Evolutionary conservation across 257 asterid species (phyloP).

Genomic region (Scutellaria baicalensis): DNA sequence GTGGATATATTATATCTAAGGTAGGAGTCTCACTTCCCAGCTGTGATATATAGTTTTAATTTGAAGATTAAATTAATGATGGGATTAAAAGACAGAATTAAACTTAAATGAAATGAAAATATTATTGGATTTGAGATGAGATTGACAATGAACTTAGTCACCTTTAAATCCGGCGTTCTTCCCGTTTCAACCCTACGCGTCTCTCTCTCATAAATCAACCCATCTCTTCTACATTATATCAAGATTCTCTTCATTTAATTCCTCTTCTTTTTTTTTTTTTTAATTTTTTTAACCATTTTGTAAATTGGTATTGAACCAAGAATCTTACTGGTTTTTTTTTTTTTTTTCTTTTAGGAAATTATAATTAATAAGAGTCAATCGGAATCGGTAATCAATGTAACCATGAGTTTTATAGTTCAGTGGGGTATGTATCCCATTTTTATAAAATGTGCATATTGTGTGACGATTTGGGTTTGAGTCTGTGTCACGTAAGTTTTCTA

Average conservation of each 20-base stretch:
- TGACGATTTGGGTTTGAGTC: too few species aligned
- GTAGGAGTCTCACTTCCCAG: constrained; percentile 18
- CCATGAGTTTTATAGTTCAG: too few species aligned
- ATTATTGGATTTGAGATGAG: constrained; percentile 21
- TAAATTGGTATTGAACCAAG: neutral
- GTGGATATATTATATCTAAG: constrained; percentile 15
- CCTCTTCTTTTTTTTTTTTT: neutral
- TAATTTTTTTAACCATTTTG: neutral
- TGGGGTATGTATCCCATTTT: too few species aligned
- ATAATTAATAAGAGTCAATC: too few species aligned
- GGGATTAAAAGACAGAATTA: neutral
- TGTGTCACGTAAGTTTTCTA: too few species aligned
- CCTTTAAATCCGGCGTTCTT: constrained; percentile 15
- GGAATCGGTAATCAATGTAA: too few species aligned
- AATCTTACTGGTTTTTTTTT: neutral
- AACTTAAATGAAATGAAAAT: neutral
- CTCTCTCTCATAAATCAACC: neutral
- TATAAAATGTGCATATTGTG: too few species aligned
- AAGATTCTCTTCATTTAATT: neutral
- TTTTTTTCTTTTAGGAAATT: neutral
- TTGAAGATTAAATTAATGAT: constrained; percentile 4
- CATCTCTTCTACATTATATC: neutral
- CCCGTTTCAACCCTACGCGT: constrained; percentile 17
- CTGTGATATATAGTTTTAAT: constrained; percentile 20
- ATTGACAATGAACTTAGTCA: constrained; percentile 51